These are phyloP conservation scores for Aspergillus oerlinghausenensis DNA, from an alignment of 2,329 filamentous ascomycete species.

Conservation along the genomic window DNA sequence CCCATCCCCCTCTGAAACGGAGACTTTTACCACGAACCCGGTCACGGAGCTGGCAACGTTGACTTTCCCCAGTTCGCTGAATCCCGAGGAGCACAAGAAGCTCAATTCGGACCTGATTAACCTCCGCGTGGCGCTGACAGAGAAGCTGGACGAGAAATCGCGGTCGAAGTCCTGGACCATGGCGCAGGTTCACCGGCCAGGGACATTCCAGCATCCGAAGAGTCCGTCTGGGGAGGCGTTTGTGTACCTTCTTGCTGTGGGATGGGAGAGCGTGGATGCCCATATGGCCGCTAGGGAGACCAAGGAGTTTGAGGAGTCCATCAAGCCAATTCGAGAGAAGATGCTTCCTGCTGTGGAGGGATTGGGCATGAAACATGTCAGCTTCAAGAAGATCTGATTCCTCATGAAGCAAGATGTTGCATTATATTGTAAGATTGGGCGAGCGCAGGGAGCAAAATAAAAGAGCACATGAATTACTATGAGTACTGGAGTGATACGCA, in stretches of 20 bases:
- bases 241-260: constrained; percentile 48
- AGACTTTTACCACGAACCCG: constrained; percentile 35
- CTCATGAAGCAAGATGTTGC: neutral
- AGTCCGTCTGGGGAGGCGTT: constrained; percentile 41
- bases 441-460: neutral
- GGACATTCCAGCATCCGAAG: constrained; percentile 26
- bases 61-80: constrained; percentile 37
- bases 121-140: constrained; percentile 33
- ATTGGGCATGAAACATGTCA: constrained; percentile 44
- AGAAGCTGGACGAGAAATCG: constrained; percentile 26
- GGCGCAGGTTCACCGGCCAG: constrained; percentile 35
- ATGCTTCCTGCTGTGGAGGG: constrained; percentile 33
- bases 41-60: constrained; percentile 48
- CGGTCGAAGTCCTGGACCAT: constrained; percentile 29
- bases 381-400: constrained; percentile 29
- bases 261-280: constrained; percentile 49
- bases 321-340: constrained; percentile 40
- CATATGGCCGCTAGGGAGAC: constrained; percentile 47
- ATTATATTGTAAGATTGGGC: constrained; percentile 6
- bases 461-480: neutral
- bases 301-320: constrained; percentile 40
- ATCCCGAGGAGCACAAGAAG: constrained; percentile 22
- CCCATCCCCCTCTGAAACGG: constrained; percentile 22
- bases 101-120: constrained; percentile 31
- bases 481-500: neutral